Conservation (phyloP, 106 monocot genomes). For the Vanilla planifolia region DNA sequence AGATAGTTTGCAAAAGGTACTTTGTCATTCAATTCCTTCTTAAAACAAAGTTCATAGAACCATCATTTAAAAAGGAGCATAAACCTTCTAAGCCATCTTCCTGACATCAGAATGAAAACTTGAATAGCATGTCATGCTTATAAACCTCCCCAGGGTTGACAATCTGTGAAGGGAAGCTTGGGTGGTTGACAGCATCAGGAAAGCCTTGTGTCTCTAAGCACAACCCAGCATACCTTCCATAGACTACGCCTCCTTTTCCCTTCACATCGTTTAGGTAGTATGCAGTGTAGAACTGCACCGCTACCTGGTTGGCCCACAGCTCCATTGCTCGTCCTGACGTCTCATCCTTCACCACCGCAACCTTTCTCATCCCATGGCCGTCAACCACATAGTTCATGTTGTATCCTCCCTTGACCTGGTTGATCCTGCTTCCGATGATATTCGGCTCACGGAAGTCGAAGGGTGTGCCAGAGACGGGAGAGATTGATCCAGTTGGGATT, state of each 20-base stretch:
- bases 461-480: constrained; percentile 23
- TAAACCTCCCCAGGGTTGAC: constrained; percentile 58
- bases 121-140: constrained; percentile 52
- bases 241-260: constrained; percentile 49
- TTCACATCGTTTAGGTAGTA: constrained; percentile 23
- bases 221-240: constrained; percentile 24
- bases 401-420: constrained; percentile 29
- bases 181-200: constrained; percentile 52
- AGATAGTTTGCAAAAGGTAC: too few relatives aligned
- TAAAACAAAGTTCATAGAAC: too few relatives aligned
- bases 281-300: constrained; percentile 52
- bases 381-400: constrained; percentile 68
- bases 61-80: too few relatives aligned
- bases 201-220: constrained; percentile 70
- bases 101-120: constrained; percentile 32
- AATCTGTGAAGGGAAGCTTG: constrained; percentile 57
- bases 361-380: constrained; percentile 40
- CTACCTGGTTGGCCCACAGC: constrained; percentile 52
- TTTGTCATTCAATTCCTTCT: too few relatives aligned
- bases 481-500: constrained; percentile 42
- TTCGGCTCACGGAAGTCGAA: constrained; percentile 36
- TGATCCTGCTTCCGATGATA: constrained; percentile 30
- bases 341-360: constrained; percentile 26
- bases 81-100: too few relatives aligned
- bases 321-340: constrained; percentile 33